Conservation (phyloP, 2,329 filamentous ascomycete species). For the Phaeophleospora eucalypticola region DNA sequence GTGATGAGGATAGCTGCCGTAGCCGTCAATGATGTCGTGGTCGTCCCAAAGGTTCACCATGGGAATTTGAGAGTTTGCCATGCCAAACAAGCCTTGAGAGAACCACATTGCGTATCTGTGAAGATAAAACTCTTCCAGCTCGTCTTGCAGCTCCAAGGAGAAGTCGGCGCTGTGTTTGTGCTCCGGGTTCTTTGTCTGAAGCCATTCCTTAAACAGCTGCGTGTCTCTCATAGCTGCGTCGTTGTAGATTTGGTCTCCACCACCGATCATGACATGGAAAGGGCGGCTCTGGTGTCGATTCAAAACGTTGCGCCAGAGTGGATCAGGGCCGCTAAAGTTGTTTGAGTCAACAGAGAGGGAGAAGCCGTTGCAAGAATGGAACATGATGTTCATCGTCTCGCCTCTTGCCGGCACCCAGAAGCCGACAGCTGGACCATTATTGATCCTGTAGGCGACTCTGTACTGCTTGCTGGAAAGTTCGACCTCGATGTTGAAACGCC, state of each 20-base stretch:
- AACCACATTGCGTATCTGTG: conserved; percentile 92
- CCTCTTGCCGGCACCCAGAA: conserved; percentile 90
- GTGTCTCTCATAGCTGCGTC: conserved; percentile 76
- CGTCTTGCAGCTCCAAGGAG: conserved; percentile 74
- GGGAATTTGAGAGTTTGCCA: conserved; percentile 89
- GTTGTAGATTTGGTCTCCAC: conserved; percentile 96
- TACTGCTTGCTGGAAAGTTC: conserved; percentile 75
- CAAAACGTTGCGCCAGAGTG: conserved; percentile 92
- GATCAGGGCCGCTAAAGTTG: conserved; percentile 85
- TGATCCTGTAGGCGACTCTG: conserved; percentile 92
- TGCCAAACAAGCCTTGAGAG: conserved; percentile 87
- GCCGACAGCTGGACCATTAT: conserved; percentile 77
- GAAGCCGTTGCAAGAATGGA: conserved; percentile 96
- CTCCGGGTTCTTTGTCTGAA: conserved; percentile 70
- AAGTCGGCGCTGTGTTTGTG: conserved; percentile 78
- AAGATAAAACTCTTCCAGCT: conserved; percentile 84
- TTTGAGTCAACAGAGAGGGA: conserved; percentile 73
- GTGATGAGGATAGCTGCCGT: conserved; percentile 84
- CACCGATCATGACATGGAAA: conserved; percentile 97
- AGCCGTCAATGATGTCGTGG: conserved; percentile 68
- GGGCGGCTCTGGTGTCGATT: conserved; percentile 87
- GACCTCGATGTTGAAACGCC: conserved; percentile 93
- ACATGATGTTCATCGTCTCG: conserved; percentile 97
- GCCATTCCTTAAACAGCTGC: conserved; percentile 75
- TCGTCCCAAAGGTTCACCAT: conserved; percentile 99